Conservation (phyloP, 2,329 filamentous ascomycete genomes). For the Cladosporium cucumerinum region DNA sequence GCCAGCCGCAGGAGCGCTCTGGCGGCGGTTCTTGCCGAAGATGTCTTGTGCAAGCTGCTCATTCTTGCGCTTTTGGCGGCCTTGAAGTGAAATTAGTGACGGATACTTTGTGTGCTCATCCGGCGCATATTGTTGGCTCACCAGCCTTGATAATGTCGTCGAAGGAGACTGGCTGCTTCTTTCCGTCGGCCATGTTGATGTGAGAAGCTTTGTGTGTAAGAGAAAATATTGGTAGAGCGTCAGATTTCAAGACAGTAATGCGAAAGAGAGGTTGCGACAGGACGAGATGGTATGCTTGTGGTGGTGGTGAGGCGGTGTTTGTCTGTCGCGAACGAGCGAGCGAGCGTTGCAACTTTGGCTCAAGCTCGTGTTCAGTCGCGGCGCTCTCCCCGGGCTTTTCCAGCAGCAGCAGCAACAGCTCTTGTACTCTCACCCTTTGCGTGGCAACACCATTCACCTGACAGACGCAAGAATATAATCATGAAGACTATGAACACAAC, state of each 20-base stretch:
- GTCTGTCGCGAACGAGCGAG: neutral
- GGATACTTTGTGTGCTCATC: neutral
- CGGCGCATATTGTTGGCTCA: conserved; percentile 29
- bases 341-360: neutral
- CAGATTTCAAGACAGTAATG: neutral
- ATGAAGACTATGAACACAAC: no score
- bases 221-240: neutral
- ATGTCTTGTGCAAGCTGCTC: conserved; percentile 64
- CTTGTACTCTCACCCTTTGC: neutral
- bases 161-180: conserved; percentile 41
- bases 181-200: conserved; percentile 10
- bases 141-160: conserved; percentile 52
- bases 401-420: neutral
- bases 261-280: neutral
- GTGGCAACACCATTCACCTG: neutral
- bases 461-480: no score
- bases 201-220: neutral
- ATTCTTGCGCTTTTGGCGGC: conserved; percentile 24
- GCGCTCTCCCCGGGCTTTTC: neutral
- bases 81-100: conserved; percentile 1
- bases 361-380: neutral
- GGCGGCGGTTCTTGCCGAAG: conserved; percentile 59
- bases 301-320: neutral
- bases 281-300: neutral
- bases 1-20: conserved; percentile 52